phyloP scores from a whole-genome alignment of 305 asterid species.

The Rubia peregrina region DNA sequence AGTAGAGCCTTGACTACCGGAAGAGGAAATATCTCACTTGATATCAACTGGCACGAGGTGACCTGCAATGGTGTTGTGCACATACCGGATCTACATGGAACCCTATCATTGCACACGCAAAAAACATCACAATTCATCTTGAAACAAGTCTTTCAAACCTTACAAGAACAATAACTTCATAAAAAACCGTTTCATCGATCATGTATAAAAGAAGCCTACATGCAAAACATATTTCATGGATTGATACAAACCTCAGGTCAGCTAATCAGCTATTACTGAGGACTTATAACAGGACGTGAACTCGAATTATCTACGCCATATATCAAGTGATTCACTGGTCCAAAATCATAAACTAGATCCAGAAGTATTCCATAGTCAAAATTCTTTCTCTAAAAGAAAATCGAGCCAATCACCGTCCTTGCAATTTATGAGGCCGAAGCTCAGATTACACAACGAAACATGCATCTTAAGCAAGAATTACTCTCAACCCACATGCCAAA shows the following conservation, averaged over 20 bases:
- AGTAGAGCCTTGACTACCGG: slow-evolving; percentile 81
- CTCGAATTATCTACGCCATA: neutral
- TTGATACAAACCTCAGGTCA: neutral
- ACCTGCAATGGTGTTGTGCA: slow-evolving; percentile 84
- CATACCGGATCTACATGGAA: slow-evolving; percentile 88
- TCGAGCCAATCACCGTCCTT: neutral
- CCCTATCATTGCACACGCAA: slow-evolving; percentile 28
- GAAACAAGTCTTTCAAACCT: neutral
- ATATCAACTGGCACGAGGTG: slow-evolving; percentile 82
- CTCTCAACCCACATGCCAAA: slow-evolving; percentile 12
- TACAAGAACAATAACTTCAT: neutral
- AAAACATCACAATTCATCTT: neutral
- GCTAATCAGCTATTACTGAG: neutral
- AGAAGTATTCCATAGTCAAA: neutral
- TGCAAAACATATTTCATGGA: neutral
- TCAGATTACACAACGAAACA: neutral
- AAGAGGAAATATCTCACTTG: slow-evolving; percentile 76
- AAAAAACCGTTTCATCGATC: neutral
- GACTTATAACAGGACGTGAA: neutral
- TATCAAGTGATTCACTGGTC: neutral
- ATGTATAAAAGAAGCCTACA: neutral
- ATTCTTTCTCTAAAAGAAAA: neutral
- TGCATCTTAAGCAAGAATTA: neutral
- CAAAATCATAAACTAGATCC: neutral
- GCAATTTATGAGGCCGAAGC: neutral